Evolutionary conservation across 2,329 filamentous ascomycete species (phyloP), one percentile per base, ranked within the genome.

Genomic region (Alternaria dauci): DNA sequence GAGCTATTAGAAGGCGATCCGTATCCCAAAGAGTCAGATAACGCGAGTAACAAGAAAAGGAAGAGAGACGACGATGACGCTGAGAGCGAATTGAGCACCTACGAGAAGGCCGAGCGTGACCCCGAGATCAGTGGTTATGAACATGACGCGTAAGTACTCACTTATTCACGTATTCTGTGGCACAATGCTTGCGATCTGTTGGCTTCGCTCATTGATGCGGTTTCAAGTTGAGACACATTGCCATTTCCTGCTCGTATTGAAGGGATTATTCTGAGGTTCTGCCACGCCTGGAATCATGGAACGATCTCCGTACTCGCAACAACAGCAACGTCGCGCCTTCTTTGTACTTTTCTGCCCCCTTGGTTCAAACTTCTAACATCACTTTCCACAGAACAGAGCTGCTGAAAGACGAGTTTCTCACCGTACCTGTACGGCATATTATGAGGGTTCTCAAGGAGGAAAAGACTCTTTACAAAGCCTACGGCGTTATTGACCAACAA

Each of bases 381-480:
- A 20, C 14, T 61, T 9, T 25, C 7, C 51, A 11, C 51, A 79
- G 76, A n/a, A 8, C 61, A 41, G 67, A 71, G 7, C 43, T 78
- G n/a, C 72, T 83, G 12, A 81, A 80, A 63, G 77, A 80, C 52
- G 79, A 82, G 43, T 82, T 81, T 51, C 74, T 70, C 0, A 67
- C 72, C 8, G 69, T 82, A 6, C 76, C 80, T 1, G 69, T 73
- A 11, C 66, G 71, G 16, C 76, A 77, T 58, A 78, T 83, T 60
- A 63, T 65, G 18, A 67, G 71, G 20, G 69, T 71, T 2, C 48
- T 81, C 6, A 62, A 62, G 30, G 46, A 68, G 12, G 59, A 76
- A 5, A 73, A 74, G 51, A 76, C 78, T 18, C 73, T 82, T 5
- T 81, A 73, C 67, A 77, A 78, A 58, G 68, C 78, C 1, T 81